These are phyloP conservation scores for Tulasnella sp. DNA, from an alignment of 768 basidiomycete species.

Conservation along the genomic window DNA sequence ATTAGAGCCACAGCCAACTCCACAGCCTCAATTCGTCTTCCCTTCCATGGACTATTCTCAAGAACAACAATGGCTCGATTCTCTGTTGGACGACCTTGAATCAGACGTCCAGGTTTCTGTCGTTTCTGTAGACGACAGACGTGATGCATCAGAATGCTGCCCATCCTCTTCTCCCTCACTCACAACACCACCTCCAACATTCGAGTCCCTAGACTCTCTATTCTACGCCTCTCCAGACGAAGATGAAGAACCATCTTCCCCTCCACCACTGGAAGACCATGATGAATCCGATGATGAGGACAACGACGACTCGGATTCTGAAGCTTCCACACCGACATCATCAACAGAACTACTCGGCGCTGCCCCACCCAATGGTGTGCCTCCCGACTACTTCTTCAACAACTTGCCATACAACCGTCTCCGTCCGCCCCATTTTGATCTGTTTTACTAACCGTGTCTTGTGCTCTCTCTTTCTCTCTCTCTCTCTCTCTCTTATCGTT, in stretches of 20 bases:
- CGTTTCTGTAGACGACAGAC: conserved; percentile 8
- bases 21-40: conserved; percentile 15
- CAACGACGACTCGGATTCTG: conserved; percentile 1
- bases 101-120: conserved; percentile 50
- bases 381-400: conserved; percentile 7
- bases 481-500: background rate
- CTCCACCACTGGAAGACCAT: conserved; percentile 9
- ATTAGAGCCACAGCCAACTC: conserved; percentile 1
- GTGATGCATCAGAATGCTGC: background rate
- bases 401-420: background rate
- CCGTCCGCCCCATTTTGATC: background rate
- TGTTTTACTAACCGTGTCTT: background rate
- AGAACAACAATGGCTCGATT: conserved; percentile 74
- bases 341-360: conserved; percentile 4
- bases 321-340: conserved; percentile 2
- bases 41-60: conserved; percentile 33
- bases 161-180: background rate
- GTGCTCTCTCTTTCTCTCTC: background rate
- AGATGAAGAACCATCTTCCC: conserved; percentile 7
- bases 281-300: conserved; percentile 11
- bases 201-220: background rate
- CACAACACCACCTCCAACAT: background rate
- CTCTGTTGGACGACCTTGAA: conserved; percentile 57
- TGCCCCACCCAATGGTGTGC: background rate
- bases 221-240: background rate